Evolutionary conservation across 352 stramenopile genomes (phyloP).

Genomic region (Globisporangium sylvaticum): DNA sequence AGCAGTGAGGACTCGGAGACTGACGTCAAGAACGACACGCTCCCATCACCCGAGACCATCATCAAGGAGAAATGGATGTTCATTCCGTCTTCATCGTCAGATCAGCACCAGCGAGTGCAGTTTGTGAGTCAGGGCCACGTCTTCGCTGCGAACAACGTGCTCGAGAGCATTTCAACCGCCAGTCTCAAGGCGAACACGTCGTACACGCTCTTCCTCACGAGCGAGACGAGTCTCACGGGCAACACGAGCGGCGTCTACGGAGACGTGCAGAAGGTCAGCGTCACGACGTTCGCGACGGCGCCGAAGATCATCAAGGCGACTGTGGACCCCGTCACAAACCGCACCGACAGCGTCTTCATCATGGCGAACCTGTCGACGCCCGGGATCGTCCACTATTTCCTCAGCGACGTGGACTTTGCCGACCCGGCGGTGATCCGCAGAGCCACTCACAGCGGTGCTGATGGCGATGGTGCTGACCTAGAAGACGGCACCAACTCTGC

Average conservation of each 20-base stretch:
- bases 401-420: constrained; percentile 73
- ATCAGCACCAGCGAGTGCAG: neutral
- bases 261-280: constrained; percentile 22
- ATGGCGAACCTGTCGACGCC: constrained; percentile 62
- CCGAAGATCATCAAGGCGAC: constrained; percentile 61
- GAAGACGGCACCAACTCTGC: neutral
- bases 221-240: constrained; percentile 33
- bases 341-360: constrained; percentile 50
- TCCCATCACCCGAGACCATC: constrained; percentile 8
- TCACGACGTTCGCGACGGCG: constrained; percentile 49
- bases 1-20: neutral
- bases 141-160: neutral
- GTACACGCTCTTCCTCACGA: constrained; percentile 48
- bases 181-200: constrained; percentile 46
- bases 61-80: constrained; percentile 12
- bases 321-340: constrained; percentile 34
- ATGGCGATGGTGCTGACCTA: neutral
- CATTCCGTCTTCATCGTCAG: neutral
- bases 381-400: constrained; percentile 65
- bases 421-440: constrained; percentile 54
- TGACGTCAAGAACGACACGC: neutral
- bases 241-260: constrained; percentile 51
- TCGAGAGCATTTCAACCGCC: constrained; percentile 19
- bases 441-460: neutral
- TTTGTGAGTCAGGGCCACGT: constrained; percentile 7